A percentile compares a stretch with the other conserved stretches of the same genome.
Conservation (phyloP, 2,329 filamentous ascomycete species). For the Lizonia empirigonia region DNA sequence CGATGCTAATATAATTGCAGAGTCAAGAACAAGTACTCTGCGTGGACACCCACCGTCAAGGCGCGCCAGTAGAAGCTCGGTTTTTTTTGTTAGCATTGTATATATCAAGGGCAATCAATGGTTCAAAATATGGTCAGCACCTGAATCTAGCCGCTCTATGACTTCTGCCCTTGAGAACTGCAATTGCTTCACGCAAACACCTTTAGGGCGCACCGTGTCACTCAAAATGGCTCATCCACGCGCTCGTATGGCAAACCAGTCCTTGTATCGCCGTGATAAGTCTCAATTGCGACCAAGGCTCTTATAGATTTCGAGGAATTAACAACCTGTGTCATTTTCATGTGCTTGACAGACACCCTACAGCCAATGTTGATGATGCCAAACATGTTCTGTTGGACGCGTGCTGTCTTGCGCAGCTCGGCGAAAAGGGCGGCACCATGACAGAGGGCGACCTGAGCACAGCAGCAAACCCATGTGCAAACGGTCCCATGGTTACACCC, state of each 20-base stretch:
- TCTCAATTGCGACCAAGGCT: neutral
- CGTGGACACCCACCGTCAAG: conserved; percentile 57
- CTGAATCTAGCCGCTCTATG: neutral
- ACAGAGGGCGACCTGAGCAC: neutral
- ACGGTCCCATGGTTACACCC: conserved; percentile 7
- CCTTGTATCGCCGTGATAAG: neutral
- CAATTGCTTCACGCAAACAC: too few relatives aligned
- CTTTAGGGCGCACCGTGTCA: neutral
- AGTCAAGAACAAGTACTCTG: conserved; percentile 56
- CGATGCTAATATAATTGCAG: conserved; percentile 37
- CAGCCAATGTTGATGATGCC: neutral
- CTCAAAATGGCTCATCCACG: neutral
- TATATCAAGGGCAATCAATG: conserved; percentile 25
- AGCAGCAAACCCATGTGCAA: conserved; percentile 8
- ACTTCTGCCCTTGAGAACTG: neutral
- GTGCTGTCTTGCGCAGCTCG: conserved; percentile 1
- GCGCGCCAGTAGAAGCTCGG: conserved; percentile 41
- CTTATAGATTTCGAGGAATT: too few relatives aligned
- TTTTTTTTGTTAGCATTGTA: conserved; percentile 31
- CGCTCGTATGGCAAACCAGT: neutral
- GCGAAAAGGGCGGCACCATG: conserved; percentile 6
- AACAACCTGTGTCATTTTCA: too few relatives aligned
- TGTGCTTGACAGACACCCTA: neutral
- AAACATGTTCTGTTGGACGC: neutral
- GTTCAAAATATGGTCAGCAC: neutral